Conservation (phyloP, 495 filamentous ascomycete genomes). For the Amphirosellinia nigrospora region DNA sequence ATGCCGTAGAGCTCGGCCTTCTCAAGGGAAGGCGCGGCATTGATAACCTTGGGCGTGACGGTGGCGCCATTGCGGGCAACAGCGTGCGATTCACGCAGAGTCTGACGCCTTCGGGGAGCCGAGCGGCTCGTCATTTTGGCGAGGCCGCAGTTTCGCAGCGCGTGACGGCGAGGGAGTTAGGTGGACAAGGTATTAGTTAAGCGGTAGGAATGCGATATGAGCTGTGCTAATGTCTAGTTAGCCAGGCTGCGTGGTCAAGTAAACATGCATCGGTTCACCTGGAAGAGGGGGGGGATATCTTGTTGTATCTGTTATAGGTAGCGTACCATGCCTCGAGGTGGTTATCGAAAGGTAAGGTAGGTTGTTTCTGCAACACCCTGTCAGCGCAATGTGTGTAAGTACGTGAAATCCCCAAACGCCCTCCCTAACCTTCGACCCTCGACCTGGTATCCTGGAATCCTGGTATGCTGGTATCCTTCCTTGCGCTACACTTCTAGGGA, state of each 20-base stretch:
- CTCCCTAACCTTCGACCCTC: not conserved
- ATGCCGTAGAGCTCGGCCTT: slow-evolving; percentile 63
- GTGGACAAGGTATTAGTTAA: not conserved
- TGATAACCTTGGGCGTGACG: slow-evolving; percentile 53
- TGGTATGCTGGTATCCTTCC: no score
- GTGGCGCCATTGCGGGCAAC: slow-evolving; percentile 37
- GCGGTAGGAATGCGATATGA: not conserved
- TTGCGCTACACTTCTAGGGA: slow-evolving; percentile 1
- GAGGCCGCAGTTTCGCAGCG: slow-evolving; percentile 7
- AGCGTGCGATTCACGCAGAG: slow-evolving; percentile 42
- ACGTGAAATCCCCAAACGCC: not conserved
- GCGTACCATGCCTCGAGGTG: slow-evolving; percentile 10
- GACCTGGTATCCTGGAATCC: not conserved
- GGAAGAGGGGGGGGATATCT: not conserved
- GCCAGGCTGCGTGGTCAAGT: not conserved
- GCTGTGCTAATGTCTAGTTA: slow-evolving; percentile 4
- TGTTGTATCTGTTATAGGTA: not conserved
- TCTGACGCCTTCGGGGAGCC: slow-evolving; percentile 41
- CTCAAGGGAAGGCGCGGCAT: slow-evolving; percentile 60
- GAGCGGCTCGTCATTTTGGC: slow-evolving; percentile 41
- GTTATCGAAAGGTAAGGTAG: not conserved
- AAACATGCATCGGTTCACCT: not conserved
- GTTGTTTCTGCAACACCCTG: slow-evolving; percentile 1
- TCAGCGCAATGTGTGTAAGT: slow-evolving; percentile 17
- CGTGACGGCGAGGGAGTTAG: slow-evolving; percentile 13